Evolutionary conservation across 2,329 filamentous ascomycete species (phyloP), one percentile per base, ranked within the genome.

Genomic region (Ophiostoma piceae): DNA sequence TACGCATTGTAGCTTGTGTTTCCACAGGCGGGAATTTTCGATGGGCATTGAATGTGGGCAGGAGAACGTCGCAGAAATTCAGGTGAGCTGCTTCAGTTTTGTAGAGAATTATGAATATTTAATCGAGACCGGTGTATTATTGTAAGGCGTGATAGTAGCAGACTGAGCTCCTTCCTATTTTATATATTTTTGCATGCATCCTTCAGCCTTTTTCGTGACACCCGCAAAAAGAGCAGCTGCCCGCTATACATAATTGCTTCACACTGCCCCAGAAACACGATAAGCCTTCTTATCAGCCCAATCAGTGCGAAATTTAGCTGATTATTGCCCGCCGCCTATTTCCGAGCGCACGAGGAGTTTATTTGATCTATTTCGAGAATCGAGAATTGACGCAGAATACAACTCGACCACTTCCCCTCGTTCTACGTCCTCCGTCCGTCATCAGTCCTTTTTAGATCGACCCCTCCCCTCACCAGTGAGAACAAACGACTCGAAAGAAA

Each of bases 391-490:
- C 54, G 32, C 60, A 64, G 32, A 39, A 19, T 35, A 64, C 60
- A 8, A 37, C 60, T n/a, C 29, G 32, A 64, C 60, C 5, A n/a
- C 60, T 37, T 39, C 29, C 19, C 60, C 60, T 39, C 19, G 60
- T 35, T 35, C 8, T 35, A 5, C 35, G 35, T 8, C 35, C 35
- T 35, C 35, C 4, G 35, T 35, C 35, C 4, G 35, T 35, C 35
- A 6, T 35, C 35, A 35, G 35, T 32, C 57, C 57, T 39, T 64
- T 67, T 32, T 68, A 22, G 47, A 32, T 37, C 60, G 29, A 64
- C 68, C 54, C 32, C 66, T 51, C 47, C n/a, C 66, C 43, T 32
- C 69, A 29, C 51, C 65, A 70, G 57, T 47, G 62, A 47, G 60
- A 66, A 57, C 43, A 70, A 70, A 32, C 62, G 67, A 67, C 22